Conservation (phyloP, 139 green algal species). For the Picochlorum costavermella region DNA sequence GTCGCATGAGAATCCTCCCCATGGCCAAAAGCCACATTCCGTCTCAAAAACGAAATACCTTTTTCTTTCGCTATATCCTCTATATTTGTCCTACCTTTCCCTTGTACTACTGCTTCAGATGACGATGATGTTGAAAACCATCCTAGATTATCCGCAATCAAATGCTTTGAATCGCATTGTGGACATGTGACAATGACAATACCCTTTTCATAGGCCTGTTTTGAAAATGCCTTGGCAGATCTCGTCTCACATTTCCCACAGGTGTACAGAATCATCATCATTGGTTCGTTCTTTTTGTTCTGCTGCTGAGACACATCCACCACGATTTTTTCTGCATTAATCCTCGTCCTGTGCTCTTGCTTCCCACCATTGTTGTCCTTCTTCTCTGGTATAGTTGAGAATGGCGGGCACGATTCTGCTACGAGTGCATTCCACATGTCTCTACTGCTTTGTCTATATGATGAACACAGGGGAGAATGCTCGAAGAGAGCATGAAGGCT, state of each 20-base stretch:
- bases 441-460: too few species aligned
- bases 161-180: constrained; percentile 43
- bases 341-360: neutral
- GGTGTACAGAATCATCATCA: constrained; percentile 33
- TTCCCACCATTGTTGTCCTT: neutral
- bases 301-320: neutral
- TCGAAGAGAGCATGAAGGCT: too few species aligned
- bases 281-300: constrained; percentile 9
- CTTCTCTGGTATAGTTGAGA: too few species aligned
- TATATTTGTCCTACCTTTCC: neutral
- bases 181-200: constrained; percentile 57
- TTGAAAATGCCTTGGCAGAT: constrained; percentile 45
- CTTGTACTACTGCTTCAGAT: constrained; percentile 10
- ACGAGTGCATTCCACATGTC: too few species aligned
- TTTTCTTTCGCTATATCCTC: constrained; percentile 16
- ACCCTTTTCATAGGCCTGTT: constrained; percentile 39
- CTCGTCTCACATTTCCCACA: constrained; percentile 39
- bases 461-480: too few species aligned
- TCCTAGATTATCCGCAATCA: constrained; percentile 56
- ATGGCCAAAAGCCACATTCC: too few species aligned
- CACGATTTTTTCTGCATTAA: neutral
- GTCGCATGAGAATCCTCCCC: too few species aligned
- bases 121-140: constrained; percentile 42
- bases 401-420: too few species aligned
- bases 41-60: too few species aligned